These are phyloP conservation scores for Geotrichum australiense DNA, from an alignment of 1,139 yeast genomes.

Conservation along the genomic window DNA sequence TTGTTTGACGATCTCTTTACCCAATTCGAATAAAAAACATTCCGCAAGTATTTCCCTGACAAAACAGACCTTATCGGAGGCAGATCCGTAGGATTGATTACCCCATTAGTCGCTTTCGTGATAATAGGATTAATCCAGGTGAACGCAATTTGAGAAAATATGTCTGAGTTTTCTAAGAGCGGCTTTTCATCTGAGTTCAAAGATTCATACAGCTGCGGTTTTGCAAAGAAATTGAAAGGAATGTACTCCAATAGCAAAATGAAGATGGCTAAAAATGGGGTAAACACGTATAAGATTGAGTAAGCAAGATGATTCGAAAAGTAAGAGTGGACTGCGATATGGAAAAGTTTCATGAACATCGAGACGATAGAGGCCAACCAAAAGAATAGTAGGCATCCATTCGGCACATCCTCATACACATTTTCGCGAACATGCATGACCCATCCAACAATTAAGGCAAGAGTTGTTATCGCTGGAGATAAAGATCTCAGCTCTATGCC, in stretches of 20 bases:
- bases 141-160: slow-evolving; percentile 70
- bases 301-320: slow-evolving; percentile 9
- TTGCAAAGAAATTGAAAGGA: slow-evolving; percentile 16
- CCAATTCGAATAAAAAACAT: slow-evolving; percentile 52
- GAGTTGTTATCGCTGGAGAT: slow-evolving; percentile 36
- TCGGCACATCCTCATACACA: slow-evolving; percentile 54
- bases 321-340: slow-evolving; percentile 17
- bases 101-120: slow-evolving; percentile 65
- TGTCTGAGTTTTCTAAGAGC: slow-evolving; percentile 56
- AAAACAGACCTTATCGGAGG: slow-evolving; percentile 67
- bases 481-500: slow-evolving; percentile 39
- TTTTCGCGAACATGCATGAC: slow-evolving; percentile 64
- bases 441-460: slow-evolving; percentile 44
- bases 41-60: slow-evolving; percentile 45
- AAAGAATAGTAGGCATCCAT: slow-evolving; percentile 58
- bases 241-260: slow-evolving; percentile 16
- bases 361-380: slow-evolving; percentile 55
- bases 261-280: slow-evolving; percentile 6
- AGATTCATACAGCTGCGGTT: slow-evolving; percentile 12
- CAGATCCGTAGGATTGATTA: slow-evolving; percentile 62
- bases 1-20: slow-evolving; percentile 36
- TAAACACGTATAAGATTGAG: slow-evolving; percentile 14
- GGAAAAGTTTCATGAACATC: slow-evolving; percentile 42
- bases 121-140: slow-evolving; percentile 85
- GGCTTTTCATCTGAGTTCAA: slow-evolving; percentile 14